Evolutionary conservation across 768 basidiomycete species (phyloP), one percentile per base, ranked within the genome.

Genomic region (Dacryopinax primogenitus): DNA sequence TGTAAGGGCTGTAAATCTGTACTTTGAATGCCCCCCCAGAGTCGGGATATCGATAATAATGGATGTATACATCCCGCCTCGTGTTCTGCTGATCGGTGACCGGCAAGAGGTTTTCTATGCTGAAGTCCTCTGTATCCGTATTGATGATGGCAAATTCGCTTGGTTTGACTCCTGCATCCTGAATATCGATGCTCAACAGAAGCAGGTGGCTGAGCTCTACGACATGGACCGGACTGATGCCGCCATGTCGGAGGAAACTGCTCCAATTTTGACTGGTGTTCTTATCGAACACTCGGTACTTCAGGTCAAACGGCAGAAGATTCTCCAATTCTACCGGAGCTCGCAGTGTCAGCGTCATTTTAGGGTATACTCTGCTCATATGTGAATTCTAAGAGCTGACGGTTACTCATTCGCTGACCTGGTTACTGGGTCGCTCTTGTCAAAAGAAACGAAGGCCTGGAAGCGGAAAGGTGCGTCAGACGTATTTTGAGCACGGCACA

Each of bases 71-170:
- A 69, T 88, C 82, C 63, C 98, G 76, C 72, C 89, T 92, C 61
- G 88, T 81, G 63, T 85, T 86, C 37, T 79, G 77, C 63, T 81
- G 76, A 74, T 98, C 96, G 2, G 84, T 81, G 51, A 98, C 74
- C 4, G 81, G 81, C 61, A 98, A 75, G 35, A 78, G 81, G 63
- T 79, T 82, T 74, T 94, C 96, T 64, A 84, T 80, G 66, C 87
- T 88, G 68, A 92, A 92, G 75, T 93, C 93, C 1, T 92, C 88
- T 64, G 90, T 86, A 72, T 96, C 92, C 16, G 90, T 91, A 72
- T 92, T 97, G 76, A 99, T 94, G 75, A 99, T 97, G 1, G 92
- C 88, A 70, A 96, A 99, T 66, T 98, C 94, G 73, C 93, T 95
- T 16, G 92, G 87, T 71, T 88, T 88, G 78, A 93, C 91, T 15